A percentile compares a stretch with the other conserved stretches of the same genome.
These are phyloP conservation scores for Scheffersomyces ergatensis DNA, from an alignment of 805 yeast species.

Conservation along the genomic window DNA sequence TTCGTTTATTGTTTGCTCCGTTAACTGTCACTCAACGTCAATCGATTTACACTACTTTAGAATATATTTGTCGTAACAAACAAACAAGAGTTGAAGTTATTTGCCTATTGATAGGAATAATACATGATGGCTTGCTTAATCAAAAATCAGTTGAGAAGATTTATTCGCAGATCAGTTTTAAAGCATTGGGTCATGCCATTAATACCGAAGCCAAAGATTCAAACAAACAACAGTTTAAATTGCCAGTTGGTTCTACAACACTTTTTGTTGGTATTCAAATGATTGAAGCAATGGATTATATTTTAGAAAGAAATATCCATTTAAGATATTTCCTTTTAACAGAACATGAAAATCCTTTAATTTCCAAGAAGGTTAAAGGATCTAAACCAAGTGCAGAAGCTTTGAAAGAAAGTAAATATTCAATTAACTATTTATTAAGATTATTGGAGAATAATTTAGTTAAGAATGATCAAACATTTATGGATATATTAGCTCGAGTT, in stretches of 20 bases:
- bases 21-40: constrained; percentile 63
- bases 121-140: constrained; percentile 72
- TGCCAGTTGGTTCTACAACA: constrained; percentile 67
- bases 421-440: constrained; percentile 66
- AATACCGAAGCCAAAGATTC: constrained; percentile 6
- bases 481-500: constrained; percentile 75
- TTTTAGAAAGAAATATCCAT: constrained; percentile 65
- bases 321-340: constrained; percentile 73
- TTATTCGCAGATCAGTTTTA: constrained; percentile 53
- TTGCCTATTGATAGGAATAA: constrained; percentile 60
- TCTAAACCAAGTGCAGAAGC: constrained; percentile 21
- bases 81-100: constrained; percentile 76
- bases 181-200: constrained; percentile 34
- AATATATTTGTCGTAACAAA: constrained; percentile 68
- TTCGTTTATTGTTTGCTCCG: constrained; percentile 72
- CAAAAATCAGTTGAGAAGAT: constrained; percentile 60
- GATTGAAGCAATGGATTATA: constrained; percentile 68
- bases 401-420: constrained; percentile 51
- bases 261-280: constrained; percentile 72
- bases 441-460: constrained; percentile 64
- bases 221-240: constrained; percentile 16
- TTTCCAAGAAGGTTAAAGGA: constrained; percentile 30
- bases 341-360: constrained; percentile 59
- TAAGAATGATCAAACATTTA: constrained; percentile 66
- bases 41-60: constrained; percentile 60